Evolutionary conservation across 2,329 filamentous ascomycete species (phyloP).

Genomic region (Aspergillus luchuensis): DNA sequence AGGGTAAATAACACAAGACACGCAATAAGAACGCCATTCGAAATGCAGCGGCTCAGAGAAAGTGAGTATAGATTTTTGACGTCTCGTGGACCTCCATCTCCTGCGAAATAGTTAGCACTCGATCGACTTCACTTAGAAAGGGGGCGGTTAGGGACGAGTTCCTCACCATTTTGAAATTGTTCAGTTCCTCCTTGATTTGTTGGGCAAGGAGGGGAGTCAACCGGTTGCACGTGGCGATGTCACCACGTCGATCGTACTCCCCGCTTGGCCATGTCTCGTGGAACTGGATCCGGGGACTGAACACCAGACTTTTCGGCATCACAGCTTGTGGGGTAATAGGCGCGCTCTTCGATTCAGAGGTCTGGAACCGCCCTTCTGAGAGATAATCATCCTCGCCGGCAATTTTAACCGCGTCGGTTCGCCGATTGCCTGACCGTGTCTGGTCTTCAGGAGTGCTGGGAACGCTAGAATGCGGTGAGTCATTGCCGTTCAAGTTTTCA

Average conservation of each 20-base stretch:
- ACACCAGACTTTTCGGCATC: constrained; percentile 61
- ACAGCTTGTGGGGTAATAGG: constrained; percentile 69
- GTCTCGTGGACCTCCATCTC: constrained; percentile 99
- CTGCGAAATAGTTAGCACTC: constrained; percentile 54
- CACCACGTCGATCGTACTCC: constrained; percentile 93
- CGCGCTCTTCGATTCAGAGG: constrained; percentile 75
- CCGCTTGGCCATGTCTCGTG: constrained; percentile 94
- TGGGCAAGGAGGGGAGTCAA: constrained; percentile 95
- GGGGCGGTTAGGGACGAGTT: background rate
- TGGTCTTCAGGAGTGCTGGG: constrained; percentile 86
- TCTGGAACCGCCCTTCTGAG: constrained; percentile 68
- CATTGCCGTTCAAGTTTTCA: constrained; percentile 64
- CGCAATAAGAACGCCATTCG: constrained; percentile 30
- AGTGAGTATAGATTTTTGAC: constrained; percentile 99
- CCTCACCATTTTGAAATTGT: constrained; percentile 97
- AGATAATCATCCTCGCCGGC: constrained; percentile 90
- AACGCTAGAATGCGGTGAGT: constrained; percentile 81
- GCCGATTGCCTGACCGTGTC: constrained; percentile 60
- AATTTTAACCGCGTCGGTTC: constrained; percentile 70
- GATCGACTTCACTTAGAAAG: background rate
- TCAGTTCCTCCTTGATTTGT: constrained; percentile 99
- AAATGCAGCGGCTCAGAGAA: constrained; percentile 71
- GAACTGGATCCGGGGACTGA: constrained; percentile 91
- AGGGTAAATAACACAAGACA: constrained; percentile 21
- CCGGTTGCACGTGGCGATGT: constrained; percentile 96